Base-by-base conservation (phyloP, 371 early-diverging fungal species). In the Actinomucor elegans region DNA sequence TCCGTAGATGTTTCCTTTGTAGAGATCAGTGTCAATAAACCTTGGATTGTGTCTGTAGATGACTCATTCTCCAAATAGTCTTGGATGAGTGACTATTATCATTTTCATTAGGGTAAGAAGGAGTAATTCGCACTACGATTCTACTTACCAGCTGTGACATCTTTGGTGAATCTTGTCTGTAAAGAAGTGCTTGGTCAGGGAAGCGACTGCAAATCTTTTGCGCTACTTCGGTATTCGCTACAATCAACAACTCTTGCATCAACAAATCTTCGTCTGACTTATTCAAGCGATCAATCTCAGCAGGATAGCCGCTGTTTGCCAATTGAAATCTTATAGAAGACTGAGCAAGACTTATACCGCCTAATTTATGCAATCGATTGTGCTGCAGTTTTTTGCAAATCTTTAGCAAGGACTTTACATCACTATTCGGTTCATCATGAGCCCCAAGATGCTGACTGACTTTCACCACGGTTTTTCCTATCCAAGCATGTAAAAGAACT, bases 381-480 rank as follows among this genome's bases (percentile, higher is more conserved):
- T 34, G 31, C 23, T 58, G 67, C 24, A 62, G 14, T 21, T 45
- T 55, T 18, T 48, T 46, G 29, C 67, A 65, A 2, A 61, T 23
- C 17, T 49, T 36, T n/a, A 64, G 31, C 1, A 66, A 37, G 11
- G n/a, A 41, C 1, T 38, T 43, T 9, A 44, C 27, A 17, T 48
- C 51, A 0, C 14, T 14, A 5, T 52, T 46, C 0, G 53, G 20
- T 9, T 43, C 28, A 18, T 37, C 28, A 29, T 23, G 17, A 32
- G 24, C 10, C n/a, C n/a, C n/a, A 0, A 86, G 59, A 26, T 63
- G 63, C 10, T 32, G 62, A 45, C 53, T 91, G 74, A 11, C 89
- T 92, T 76, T 69, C 54, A 95, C 86, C 12, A 94, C 37, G 0
- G 86, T 77, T 52, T 87, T 85, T 40, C 84, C 71, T 48, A 86